Base-by-base conservation (phyloP, 108 stramenopile species). In the Pseudonitzschia multiseries region DNA sequence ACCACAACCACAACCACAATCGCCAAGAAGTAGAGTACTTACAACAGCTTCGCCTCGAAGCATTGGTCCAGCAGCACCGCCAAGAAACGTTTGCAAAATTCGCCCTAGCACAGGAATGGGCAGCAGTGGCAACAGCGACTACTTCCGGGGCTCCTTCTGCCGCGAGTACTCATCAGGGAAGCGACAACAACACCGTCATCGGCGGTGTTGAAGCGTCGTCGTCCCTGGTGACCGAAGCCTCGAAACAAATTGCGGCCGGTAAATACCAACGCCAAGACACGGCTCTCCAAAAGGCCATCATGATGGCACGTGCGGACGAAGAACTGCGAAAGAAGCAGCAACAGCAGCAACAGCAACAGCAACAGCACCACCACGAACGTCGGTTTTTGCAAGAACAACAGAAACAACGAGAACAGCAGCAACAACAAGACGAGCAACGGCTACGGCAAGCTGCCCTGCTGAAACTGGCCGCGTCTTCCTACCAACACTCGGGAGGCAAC, bases 21-120 rank as follows among this genome's bases (percentile, higher is more conserved):
- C 22, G 43, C 8, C 70, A 65, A 59, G 77, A 78, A 33, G 40
- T 40, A 13, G 77, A 78, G 26, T 78, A 78, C 46, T 41, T 79
- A 8, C 78, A 69, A 57, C 72, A 79, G 50, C 61, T 72, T 22
- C 72, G 72, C 17, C 61, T 79, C 5, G 78, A 72, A 46, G 78
- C 78, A 2, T 26, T 79, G 20, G 78, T 73, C 17, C 78, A 73
- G 44, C 72, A 73, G 22, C 66, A 65, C 17, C 65, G 72, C 8
- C 78, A 73, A 63, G 72, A 79, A 52, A 69, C 71, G 0, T 57
- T 79, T 10, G 78, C 78, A 2, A 67, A 73, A 26, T 48, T 79
- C 14, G 78, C 72, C 13, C 21, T 73, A 46, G 66, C 68, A 20
- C 66, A 73, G 56, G 78, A 73, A 44, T 27, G 57, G 46, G 71